These are phyloP conservation scores for Kuraishia ogatae DNA, from an alignment of 805 yeast species.

Conservation along the genomic window DNA sequence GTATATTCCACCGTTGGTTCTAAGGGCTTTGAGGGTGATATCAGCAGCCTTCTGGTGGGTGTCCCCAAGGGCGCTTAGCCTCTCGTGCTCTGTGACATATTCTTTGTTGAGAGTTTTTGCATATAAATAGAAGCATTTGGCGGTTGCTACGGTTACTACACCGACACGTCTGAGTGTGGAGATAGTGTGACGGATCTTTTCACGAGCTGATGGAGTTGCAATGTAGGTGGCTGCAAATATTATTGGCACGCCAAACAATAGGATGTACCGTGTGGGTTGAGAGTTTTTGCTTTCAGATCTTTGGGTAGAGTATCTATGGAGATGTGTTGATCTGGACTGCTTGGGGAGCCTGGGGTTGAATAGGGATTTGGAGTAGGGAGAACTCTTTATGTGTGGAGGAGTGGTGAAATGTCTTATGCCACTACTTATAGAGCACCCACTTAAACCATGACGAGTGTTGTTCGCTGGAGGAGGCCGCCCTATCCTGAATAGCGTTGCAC, in stretches of 20 bases:
- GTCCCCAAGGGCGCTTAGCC: conserved; percentile 41
- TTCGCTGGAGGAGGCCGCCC: too few species aligned
- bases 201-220: not conserved
- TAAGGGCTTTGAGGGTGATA: conserved; percentile 71
- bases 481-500: too few species aligned
- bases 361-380: too few species aligned
- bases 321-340: too few species aligned
- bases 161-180: conserved; percentile 42
- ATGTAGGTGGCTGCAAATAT: not conserved
- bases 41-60: conserved; percentile 75
- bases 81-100: conserved; percentile 32
- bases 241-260: not conserved
- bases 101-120: conserved; percentile 44
- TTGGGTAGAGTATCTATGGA: not conserved
- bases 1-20: conserved; percentile 83
- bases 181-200: conserved; percentile 12
- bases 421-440: too few species aligned
- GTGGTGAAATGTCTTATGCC: too few species aligned
- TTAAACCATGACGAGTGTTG: too few species aligned
- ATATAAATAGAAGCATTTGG: conserved; percentile 67
- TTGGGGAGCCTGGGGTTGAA: too few species aligned
- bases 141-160: conserved; percentile 61
- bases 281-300: not conserved
- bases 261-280: not conserved
- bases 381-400: too few species aligned